Evolutionary conservation across 345 rosid genomes (phyloP).

Genomic region (Eucalyptus pauciflora): DNA sequence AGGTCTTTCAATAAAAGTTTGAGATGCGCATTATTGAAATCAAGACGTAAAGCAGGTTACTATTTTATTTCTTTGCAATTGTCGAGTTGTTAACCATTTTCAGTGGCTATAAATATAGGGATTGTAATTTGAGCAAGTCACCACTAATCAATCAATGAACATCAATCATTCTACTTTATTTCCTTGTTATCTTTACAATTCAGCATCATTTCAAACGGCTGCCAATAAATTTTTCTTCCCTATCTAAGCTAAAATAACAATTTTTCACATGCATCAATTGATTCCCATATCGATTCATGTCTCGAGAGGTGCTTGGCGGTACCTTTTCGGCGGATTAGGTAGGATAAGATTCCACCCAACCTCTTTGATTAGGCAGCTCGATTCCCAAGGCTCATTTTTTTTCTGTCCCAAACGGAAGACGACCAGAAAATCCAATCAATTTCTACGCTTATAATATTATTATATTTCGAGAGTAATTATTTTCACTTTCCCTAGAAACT

Average conservation of each 20-base stretch:
- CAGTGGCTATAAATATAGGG: too few species aligned
- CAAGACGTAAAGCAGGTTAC: too few species aligned
- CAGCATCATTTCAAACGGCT: neutral
- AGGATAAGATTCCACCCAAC: neutral
- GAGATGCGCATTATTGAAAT: too few species aligned
- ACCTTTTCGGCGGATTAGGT: neutral
- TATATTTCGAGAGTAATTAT: neutral
- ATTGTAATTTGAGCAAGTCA: too few species aligned
- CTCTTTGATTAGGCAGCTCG: neutral
- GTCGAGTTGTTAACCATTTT: too few species aligned
- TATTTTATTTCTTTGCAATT: too few species aligned
- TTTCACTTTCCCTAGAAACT: neutral
- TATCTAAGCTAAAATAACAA: neutral
- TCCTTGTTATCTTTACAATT: neutral
- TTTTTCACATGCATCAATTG: too few species aligned
- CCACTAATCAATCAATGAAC: neutral
- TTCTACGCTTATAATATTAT: neutral
- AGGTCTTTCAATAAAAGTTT: too few species aligned
- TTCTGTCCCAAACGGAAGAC: neutral
- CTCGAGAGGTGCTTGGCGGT: neutral
- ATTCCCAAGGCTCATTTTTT: neutral
- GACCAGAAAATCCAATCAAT: neutral
- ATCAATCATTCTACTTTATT: neutral
- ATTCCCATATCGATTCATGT: neutral
- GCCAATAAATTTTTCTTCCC: neutral